Conservation (phyloP, 176 grass and related monocot species). For the Panicum miliaceum region DNA sequence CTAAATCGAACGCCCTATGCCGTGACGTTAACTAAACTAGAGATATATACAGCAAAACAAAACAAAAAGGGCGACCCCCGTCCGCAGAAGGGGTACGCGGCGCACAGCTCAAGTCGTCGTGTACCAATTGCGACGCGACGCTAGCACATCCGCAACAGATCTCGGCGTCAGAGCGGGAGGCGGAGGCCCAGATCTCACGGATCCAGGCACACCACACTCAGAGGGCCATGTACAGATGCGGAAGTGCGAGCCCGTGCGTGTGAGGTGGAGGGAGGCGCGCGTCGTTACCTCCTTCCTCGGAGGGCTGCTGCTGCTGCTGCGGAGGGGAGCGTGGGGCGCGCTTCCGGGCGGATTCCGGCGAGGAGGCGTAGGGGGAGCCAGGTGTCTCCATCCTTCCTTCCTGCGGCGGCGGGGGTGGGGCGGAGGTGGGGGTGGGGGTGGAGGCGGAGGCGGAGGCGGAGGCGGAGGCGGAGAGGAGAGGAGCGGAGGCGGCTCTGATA, state of each 20-base stretch:
- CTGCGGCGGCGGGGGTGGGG: constrained; percentile 13
- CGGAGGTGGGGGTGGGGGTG: neutral
- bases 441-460: neutral
- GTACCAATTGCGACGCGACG: neutral
- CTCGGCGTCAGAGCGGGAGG: neutral
- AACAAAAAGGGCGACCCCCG: neutral
- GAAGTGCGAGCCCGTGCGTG: neutral
- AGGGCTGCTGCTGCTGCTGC: constrained; percentile 43
- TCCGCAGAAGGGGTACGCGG: too few relatives aligned
- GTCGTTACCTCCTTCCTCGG: constrained; percentile 43
- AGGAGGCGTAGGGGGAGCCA: constrained; percentile 86
- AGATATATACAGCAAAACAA: too few relatives aligned
- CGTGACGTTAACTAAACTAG: neutral
- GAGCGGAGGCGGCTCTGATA: too few relatives aligned
- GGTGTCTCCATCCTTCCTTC: constrained; percentile 67
- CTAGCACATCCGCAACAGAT: constrained; percentile 6
- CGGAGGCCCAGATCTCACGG: constrained; percentile 38
- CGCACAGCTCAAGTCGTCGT: neutral
- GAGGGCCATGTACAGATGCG: neutral
- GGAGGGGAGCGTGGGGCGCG: constrained; percentile 68
- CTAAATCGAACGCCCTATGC: neutral
- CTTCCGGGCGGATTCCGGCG: constrained; percentile 80
- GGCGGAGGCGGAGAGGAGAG: too few relatives aligned
- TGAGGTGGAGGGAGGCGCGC: neutral
- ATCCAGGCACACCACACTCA: constrained; percentile 11